Base-by-base conservation (phyloP, 495 filamentous ascomycete genomes). In the Hypoxylon rickii region DNA sequence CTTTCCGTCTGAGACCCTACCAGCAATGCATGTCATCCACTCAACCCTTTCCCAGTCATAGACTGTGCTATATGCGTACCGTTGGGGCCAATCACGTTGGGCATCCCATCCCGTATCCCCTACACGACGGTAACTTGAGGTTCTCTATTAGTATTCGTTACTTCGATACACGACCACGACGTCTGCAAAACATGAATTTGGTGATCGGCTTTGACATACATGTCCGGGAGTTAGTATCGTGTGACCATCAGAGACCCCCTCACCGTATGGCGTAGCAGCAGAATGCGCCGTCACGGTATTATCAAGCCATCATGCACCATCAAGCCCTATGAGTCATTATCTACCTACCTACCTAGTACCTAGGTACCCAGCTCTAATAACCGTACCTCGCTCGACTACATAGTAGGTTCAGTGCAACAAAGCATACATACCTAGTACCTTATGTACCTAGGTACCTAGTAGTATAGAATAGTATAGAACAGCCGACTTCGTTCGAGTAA, bases 21-120 rank as follows among this genome's bases (percentile, higher is more conserved):
- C 44, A 56, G 48, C 47, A 38, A 49, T 49, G 48, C 59, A 57
- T 40, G 52, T 63, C 49, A 63, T 63, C 44, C 37, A 52, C 36
- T 22, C 40, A 52, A 43, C n/a, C n/a, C n/a, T n/a, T n/a, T n/a
- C n/a, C n/a, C n/a, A n/a, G n/a, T n/a, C n/a, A n/a, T n/a, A n/a
- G n/a, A n/a, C n/a, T n/a, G n/a, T n/a, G n/a, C n/a, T 29, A 29
- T 29, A 10, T 29, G 10, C 24, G 24, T 49, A 49, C 18, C 41
- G 44, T 17, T 7, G 11, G 19, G 40, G 20, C 36, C 38, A 48
- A 31, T 31, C 41, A 36, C 22, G 21, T 36, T n/a, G n/a, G n/a
- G n/a, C n/a, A n/a, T n/a, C n/a, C n/a, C n/a, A n/a, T n/a, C n/a
- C n/a, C n/a, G n/a, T n/a, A n/a, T n/a, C n/a, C n/a, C n/a, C n/a